A percentile compares a stretch with the other conserved stretches of the same genome.
These are phyloP conservation scores for Terfezia claveryi DNA, from an alignment of 495 filamentous ascomycete species.

Conservation along the genomic window DNA sequence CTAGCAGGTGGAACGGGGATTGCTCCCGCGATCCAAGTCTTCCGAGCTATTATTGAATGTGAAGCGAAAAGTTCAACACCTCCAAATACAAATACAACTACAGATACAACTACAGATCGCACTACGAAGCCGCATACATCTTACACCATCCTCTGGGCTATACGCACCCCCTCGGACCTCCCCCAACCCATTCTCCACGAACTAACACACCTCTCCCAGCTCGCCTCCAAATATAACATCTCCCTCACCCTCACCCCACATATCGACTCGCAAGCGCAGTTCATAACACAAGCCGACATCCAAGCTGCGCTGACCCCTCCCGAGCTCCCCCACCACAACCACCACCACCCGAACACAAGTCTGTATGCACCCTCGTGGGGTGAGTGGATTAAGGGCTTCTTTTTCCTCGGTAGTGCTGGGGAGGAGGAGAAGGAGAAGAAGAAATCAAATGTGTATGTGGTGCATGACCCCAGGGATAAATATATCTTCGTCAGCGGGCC, in stretches of 20 bases:
- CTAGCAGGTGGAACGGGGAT: constrained; percentile 88
- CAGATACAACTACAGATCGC: not conserved
- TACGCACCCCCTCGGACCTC: not conserved
- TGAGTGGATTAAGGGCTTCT: not conserved
- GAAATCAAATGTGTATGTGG: constrained; percentile 8
- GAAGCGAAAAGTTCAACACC: constrained; percentile 5
- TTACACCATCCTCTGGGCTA: constrained; percentile 41
- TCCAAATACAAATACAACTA: not conserved
- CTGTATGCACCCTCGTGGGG: no score
- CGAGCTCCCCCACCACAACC: not conserved
- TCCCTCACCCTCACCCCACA: not conserved
- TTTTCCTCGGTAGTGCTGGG: not conserved
- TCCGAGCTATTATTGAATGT: constrained; percentile 30
- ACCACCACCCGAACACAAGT: not conserved
- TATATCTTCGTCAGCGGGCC: constrained; percentile 68
- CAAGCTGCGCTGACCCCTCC: not conserved
- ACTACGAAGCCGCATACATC: no score
- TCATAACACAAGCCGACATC: not conserved
- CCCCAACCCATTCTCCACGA: not conserved
- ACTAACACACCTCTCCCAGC: not conserved
- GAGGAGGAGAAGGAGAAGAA: constrained; percentile 3
- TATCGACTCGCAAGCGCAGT: not conserved
- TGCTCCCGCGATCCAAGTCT: constrained; percentile 68
- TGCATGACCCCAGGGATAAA: constrained; percentile 24
- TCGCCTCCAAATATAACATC: not conserved